Evolutionary conservation across 495 filamentous ascomycete species (phyloP).

Genomic region (Cairneyella variabilis): DNA sequence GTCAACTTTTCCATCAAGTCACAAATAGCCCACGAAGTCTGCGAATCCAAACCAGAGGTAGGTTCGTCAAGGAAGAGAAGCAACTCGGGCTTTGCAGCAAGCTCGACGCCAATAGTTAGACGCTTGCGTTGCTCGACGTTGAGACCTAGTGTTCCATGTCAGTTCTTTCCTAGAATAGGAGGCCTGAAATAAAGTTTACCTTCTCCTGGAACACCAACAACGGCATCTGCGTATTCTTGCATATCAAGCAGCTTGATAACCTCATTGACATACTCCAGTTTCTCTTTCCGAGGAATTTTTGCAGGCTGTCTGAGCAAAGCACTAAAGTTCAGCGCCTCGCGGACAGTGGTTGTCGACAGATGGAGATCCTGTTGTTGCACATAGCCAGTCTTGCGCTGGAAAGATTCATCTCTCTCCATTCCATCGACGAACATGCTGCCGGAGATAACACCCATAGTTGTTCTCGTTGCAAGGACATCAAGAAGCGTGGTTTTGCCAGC

Average conservation of each 20-base stretch:
- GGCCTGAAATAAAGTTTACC: conserved; percentile 34
- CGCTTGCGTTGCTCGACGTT: conserved; percentile 87
- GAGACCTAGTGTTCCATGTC: conserved; percentile 48
- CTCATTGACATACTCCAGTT: conserved; percentile 81
- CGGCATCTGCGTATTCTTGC: conserved; percentile 79
- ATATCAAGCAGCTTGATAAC: conserved; percentile 89
- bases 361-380: conserved; percentile 95
- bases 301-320: conserved; percentile 80
- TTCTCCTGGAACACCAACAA: conserved; percentile 82
- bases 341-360: conserved; percentile 76
- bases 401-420: conserved; percentile 64
- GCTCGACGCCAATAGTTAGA: conserved; percentile 72
- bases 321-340: conserved; percentile 73
- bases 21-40: conserved; percentile 81
- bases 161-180: not conserved
- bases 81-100: conserved; percentile 66
- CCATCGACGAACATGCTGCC: conserved; percentile 85
- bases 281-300: conserved; percentile 62
- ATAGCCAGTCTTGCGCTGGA: conserved; percentile 91
- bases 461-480: conserved; percentile 69
- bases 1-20: conserved; percentile 74
- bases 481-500: conserved; percentile 72
- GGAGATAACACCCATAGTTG: conserved; percentile 77
- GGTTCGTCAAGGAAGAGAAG: conserved; percentile 90
- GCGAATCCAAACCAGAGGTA: conserved; percentile 33